phyloP scores from a whole-genome alignment of 768 basidiomycete species.

The Mycena galericulata region DNA sequence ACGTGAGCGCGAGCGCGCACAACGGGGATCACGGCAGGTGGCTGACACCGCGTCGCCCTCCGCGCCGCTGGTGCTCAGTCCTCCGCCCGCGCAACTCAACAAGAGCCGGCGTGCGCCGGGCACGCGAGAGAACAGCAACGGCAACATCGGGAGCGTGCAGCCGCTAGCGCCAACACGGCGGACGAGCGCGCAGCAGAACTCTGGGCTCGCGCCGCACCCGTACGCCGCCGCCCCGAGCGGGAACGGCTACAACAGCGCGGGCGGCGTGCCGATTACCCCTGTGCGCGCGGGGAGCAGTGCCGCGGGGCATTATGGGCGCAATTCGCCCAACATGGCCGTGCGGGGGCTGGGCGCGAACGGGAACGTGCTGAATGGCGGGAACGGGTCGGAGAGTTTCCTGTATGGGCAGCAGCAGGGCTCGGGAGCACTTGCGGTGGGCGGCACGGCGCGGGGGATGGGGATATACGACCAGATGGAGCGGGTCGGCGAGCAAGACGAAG shows the following conservation, averaged over 20 bases:
- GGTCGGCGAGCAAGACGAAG: constrained; percentile 71
- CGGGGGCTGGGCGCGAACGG: constrained; percentile 49
- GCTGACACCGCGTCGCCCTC: constrained; percentile 67
- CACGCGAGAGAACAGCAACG: constrained; percentile 66
- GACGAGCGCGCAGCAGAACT: constrained; percentile 70
- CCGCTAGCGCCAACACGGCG: constrained; percentile 75
- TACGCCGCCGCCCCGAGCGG: constrained; percentile 76
- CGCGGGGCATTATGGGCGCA: constrained; percentile 60
- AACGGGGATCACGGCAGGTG: constrained; percentile 65
- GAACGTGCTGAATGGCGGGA: constrained; percentile 55
- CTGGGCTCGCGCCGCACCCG: constrained; percentile 70
- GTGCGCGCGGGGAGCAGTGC: constrained; percentile 23
- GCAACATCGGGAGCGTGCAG: constrained; percentile 75
- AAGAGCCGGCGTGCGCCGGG: constrained; percentile 61
- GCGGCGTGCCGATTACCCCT: constrained; percentile 42
- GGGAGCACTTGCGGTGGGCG: constrained; percentile 48
- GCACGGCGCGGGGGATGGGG: constrained; percentile 62
- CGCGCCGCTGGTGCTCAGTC: constrained; percentile 72
- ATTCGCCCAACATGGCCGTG: constrained; percentile 59
- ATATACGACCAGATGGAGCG: constrained; percentile 77
- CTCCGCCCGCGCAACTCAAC: constrained; percentile 76
- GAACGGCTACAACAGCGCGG: constrained; percentile 58
- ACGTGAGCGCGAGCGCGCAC: constrained; percentile 60
- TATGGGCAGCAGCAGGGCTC: constrained; percentile 69
- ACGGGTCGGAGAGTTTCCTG: constrained; percentile 76